Conservation (phyloP, 2,329 filamentous ascomycete species). For the Parastagonospora avenae region DNA sequence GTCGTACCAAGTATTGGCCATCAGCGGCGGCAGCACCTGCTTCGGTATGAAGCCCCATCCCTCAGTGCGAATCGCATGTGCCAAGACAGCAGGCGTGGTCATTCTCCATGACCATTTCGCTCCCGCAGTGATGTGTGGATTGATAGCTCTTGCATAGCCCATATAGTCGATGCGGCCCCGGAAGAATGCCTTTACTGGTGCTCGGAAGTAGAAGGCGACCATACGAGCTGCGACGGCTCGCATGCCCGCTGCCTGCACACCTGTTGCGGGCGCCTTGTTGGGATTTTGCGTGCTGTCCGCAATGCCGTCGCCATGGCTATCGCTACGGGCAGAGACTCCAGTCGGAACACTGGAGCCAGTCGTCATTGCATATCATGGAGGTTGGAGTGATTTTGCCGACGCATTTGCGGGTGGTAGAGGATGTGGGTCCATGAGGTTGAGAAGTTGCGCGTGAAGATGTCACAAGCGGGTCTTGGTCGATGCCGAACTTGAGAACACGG, state of each 20-base stretch:
- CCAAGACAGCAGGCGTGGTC: slow-evolving; percentile 72
- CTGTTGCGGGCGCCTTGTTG: slow-evolving; percentile 65
- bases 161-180: slow-evolving; percentile 85
- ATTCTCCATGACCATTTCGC: slow-evolving; percentile 65
- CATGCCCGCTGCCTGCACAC: slow-evolving; percentile 83
- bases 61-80: slow-evolving; percentile 69
- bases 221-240: slow-evolving; percentile 83
- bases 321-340: slow-evolving; percentile 34
- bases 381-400: slow-evolving; percentile 18
- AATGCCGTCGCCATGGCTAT: slow-evolving; percentile 11
- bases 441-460: slow-evolving; percentile 15
- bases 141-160: slow-evolving; percentile 67
- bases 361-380: slow-evolving; percentile 44
- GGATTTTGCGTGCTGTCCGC: slow-evolving; percentile 43
- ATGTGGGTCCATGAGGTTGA: slow-evolving; percentile 2
- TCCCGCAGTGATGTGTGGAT: slow-evolving; percentile 57
- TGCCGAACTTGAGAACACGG: slow-evolving; percentile 1
- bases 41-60: slow-evolving; percentile 77
- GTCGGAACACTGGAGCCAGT: slow-evolving; percentile 40
- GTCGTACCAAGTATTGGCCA: slow-evolving; percentile 70
- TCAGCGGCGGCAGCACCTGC: slow-evolving; percentile 75
- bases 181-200: slow-evolving; percentile 92
- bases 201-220: slow-evolving; percentile 88
- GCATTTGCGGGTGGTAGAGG: slow-evolving; percentile 15
- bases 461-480: slow-evolving; percentile 6